Conservation (phyloP, 1,139 yeast species). For the Debaryomyces udenii region DNA sequence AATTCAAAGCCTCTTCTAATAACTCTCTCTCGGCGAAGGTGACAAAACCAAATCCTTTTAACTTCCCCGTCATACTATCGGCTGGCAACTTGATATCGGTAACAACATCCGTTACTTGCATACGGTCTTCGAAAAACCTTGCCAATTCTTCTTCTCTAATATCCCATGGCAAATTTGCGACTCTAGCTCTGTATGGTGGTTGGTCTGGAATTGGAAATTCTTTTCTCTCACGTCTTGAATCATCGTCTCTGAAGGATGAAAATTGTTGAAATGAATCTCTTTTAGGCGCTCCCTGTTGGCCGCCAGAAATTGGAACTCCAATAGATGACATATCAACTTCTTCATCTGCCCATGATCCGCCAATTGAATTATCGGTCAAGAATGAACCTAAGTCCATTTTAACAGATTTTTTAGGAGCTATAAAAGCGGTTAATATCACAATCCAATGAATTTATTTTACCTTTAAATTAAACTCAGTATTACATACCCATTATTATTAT, state of each 20-base stretch:
- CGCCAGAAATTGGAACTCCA: conserved; percentile 43
- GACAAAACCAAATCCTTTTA: conserved; percentile 87
- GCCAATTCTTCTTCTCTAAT: conserved; percentile 65
- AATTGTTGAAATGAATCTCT: conserved; percentile 11
- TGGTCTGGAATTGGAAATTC: conserved; percentile 87
- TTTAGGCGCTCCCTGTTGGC: conserved; percentile 22
- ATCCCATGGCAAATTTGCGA: conserved; percentile 87
- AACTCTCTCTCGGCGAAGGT: conserved; percentile 69
- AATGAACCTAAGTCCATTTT: conserved; percentile 57
- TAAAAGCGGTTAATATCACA: conserved; percentile 24
- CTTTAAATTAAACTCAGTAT: background rate
- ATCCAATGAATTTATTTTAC: conserved; percentile 3
- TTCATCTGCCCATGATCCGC: conserved; percentile 63
- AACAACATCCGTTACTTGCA: conserved; percentile 51
- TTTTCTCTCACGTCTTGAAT: conserved; percentile 46
- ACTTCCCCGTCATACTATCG: conserved; percentile 63
- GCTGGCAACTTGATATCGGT: conserved; percentile 70
- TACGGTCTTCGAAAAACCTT: conserved; percentile 68
- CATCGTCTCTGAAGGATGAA: conserved; percentile 15
- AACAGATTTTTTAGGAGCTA: conserved; percentile 46
- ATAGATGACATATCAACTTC: conserved; percentile 60
- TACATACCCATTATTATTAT: conserved; percentile 22
- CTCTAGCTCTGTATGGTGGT: conserved; percentile 90
- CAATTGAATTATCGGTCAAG: conserved; percentile 51
- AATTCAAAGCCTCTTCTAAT: conserved; percentile 69